Conservation (phyloP, 176 grass and related monocot genomes). For the Coix lacrymajobi region DNA sequence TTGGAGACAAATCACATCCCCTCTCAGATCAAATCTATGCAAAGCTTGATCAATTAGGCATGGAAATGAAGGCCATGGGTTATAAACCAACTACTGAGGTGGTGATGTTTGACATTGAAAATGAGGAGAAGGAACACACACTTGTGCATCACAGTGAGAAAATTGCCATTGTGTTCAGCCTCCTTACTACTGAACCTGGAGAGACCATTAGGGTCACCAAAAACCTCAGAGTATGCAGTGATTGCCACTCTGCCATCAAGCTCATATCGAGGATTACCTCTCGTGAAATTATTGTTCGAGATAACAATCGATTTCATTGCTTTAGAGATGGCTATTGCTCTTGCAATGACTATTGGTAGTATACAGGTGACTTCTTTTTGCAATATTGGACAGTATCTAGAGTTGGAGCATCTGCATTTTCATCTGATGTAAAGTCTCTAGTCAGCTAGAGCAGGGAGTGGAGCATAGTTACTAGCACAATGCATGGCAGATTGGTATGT, state of each 20-base stretch:
- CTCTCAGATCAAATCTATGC: slow-evolving; percentile 37
- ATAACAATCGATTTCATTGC: slow-evolving; percentile 63
- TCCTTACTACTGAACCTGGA: slow-evolving; percentile 34
- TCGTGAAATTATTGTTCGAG: slow-evolving; percentile 50
- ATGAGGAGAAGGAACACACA: slow-evolving; percentile 59
- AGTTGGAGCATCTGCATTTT: not conserved
- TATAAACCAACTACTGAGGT: slow-evolving; percentile 59
- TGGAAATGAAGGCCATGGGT: slow-evolving; percentile 51
- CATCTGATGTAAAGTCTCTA: not conserved
- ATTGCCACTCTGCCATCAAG: slow-evolving; percentile 59
- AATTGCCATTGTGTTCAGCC: slow-evolving; percentile 57
- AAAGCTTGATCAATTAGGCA: slow-evolving; percentile 51
- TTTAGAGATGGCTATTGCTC: slow-evolving; percentile 67
- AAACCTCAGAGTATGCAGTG: slow-evolving; percentile 58
- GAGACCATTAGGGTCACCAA: slow-evolving; percentile 56
- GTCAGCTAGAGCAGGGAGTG: not conserved
- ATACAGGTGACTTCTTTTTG: not conserved
- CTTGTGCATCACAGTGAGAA: slow-evolving; percentile 67
- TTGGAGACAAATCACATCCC: slow-evolving; percentile 54
- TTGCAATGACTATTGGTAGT: slow-evolving; percentile 67
- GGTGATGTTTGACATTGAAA: slow-evolving; percentile 70
- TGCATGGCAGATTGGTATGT: not conserved
- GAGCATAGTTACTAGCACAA: not conserved
- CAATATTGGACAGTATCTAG: slow-evolving; percentile 11
- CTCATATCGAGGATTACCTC: slow-evolving; percentile 48